Evolutionary conservation across 2,329 filamentous ascomycete species (phyloP).

Genomic region (Cadophora luteo-olivacea): DNA sequence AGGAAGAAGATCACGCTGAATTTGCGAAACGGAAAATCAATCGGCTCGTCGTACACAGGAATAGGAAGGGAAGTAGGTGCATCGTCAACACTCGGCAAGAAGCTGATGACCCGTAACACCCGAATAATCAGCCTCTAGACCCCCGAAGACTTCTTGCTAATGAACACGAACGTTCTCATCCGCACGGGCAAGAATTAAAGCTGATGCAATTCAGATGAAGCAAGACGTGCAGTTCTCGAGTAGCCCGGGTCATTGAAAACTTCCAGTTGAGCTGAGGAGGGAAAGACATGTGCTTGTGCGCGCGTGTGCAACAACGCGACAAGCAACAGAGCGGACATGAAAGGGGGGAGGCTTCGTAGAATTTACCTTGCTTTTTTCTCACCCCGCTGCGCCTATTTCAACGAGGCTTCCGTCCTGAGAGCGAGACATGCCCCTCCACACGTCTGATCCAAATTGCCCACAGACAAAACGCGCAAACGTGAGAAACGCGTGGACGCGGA

Average conservation of each 20-base stretch:
- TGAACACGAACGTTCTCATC: background rate
- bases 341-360: background rate
- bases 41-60: background rate
- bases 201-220: constrained; percentile 2
- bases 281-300: background rate
- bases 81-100: background rate
- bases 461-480: background rate
- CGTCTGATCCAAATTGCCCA: background rate
- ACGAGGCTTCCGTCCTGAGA: background rate
- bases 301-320: background rate
- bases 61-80: background rate
- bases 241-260: background rate
- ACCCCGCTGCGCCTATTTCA: background rate
- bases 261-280: background rate
- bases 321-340: constrained; percentile 3
- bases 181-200: background rate
- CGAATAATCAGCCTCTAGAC: background rate
- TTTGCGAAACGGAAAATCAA: background rate
- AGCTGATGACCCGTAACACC: background rate
- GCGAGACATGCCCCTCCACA: background rate
- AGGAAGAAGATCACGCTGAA: background rate
- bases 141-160: background rate
- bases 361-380: background rate
- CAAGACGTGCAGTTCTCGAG: background rate
- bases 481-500: background rate